Evolutionary conservation across 129 eudicot genomes (phyloP).

Genomic region (Artemisia tridentata): DNA sequence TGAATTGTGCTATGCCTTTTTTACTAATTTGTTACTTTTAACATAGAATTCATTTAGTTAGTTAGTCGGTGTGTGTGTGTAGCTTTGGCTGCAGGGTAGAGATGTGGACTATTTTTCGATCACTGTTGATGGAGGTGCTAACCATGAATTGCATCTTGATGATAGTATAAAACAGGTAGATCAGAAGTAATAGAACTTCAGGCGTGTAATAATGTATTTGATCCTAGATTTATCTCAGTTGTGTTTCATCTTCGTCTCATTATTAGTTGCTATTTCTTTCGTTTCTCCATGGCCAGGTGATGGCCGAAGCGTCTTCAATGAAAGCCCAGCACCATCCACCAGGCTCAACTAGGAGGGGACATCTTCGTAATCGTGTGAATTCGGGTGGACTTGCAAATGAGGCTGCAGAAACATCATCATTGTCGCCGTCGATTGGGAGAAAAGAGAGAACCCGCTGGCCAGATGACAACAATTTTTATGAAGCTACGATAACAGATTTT

Average conservation of each 20-base stretch:
- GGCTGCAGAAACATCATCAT: conserved; percentile 52
- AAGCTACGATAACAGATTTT: conserved; percentile 77
- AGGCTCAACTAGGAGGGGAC: conserved; percentile 63
- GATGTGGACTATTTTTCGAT: conserved; percentile 65
- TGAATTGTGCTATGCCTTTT: too few species aligned
- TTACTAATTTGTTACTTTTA: too few species aligned
- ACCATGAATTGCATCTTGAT: conserved; percentile 59
- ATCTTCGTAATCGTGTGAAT: conserved; percentile 47
- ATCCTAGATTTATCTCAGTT: neutral
- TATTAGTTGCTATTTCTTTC: neutral
- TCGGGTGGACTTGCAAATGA: conserved; percentile 57
- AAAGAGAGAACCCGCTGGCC: conserved; percentile 95
- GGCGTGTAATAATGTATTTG: conserved; percentile 39
- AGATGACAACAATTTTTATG: conserved; percentile 84
- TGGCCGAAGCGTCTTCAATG: conserved; percentile 46
- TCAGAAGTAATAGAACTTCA: conserved; percentile 70
- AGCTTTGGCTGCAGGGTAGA: conserved; percentile 59
- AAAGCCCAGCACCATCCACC: conserved; percentile 59
- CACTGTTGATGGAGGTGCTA: conserved; percentile 47
- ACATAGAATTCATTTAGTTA: too few species aligned
- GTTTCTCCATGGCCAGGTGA: conserved; percentile 41
- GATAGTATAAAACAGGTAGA: conserved; percentile 61
- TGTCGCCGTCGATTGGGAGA: conserved; percentile 61
- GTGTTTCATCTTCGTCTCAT: neutral
- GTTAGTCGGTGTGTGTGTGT: too few species aligned